phyloP scores from a whole-genome alignment of 768 basidiomycete species.

The Tricholoma terreum region DNA sequence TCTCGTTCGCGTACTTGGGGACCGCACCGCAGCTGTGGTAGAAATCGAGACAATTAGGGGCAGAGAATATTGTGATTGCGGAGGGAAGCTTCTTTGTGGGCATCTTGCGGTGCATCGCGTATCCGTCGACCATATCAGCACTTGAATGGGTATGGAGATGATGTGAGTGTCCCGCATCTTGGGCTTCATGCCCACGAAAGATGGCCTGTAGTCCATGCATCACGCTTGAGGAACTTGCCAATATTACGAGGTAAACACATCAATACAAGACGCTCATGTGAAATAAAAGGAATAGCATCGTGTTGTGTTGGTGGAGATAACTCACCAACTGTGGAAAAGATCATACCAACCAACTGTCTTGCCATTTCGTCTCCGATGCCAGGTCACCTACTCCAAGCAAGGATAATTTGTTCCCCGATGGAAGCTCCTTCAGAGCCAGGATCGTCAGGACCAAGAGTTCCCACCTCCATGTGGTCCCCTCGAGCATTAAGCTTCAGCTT shows the following conservation, averaged over 20 bases:
- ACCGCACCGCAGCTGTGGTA: slow-evolving; percentile 97
- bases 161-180: slow-evolving; percentile 79
- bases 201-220: slow-evolving; percentile 87
- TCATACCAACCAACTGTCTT: too few relatives aligned
- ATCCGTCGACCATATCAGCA: slow-evolving; percentile 39
- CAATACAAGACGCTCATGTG: slow-evolving; percentile 63
- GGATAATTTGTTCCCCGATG: too few relatives aligned
- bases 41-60: slow-evolving; percentile 94
- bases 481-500: too few relatives aligned
- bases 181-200: slow-evolving; percentile 95
- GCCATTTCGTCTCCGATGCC: too few relatives aligned
- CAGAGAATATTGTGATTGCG: slow-evolving; percentile 97
- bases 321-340: too few relatives aligned
- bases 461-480: too few relatives aligned
- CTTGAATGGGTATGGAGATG: background rate
- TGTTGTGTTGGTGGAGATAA: too few relatives aligned
- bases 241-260: slow-evolving; percentile 37
- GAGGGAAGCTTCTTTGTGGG: slow-evolving; percentile 94
- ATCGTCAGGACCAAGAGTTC: too few relatives aligned
- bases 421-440: too few relatives aligned
- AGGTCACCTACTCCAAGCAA: too few relatives aligned
- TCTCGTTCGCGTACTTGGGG: slow-evolving; percentile 95
- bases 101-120: slow-evolving; percentile 94
- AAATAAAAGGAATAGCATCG: slow-evolving; percentile 92
- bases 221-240: slow-evolving; percentile 91